Conservation (phyloP, 495 filamentous ascomycete species). For the Corynascus novoguineensis region DNA sequence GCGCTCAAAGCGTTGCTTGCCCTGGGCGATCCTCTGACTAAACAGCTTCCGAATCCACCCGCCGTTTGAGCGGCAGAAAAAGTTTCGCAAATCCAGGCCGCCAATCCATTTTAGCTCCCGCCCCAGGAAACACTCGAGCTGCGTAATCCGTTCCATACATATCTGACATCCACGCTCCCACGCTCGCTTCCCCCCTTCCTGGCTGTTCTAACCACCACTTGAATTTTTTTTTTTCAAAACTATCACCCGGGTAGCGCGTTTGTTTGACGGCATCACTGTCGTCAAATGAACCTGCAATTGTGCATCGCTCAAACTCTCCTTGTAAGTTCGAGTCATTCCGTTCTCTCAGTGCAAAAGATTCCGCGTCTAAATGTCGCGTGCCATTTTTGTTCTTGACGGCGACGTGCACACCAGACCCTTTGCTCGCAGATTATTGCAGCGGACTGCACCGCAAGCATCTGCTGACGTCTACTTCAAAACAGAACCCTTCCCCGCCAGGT, state of each 20-base stretch:
- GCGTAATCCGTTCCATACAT: constrained; percentile 2
- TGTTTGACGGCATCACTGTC: constrained; percentile 56
- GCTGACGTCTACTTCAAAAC: not conserved
- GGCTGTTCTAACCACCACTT: constrained; percentile 10
- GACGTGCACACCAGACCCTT: not conserved
- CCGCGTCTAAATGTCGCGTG: not conserved
- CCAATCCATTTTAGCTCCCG: not conserved
- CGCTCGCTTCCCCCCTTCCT: constrained; percentile 17
- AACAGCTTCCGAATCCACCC: constrained; percentile 12
- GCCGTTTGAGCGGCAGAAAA: constrained; percentile 11
- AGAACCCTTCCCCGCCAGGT: constrained; percentile 41
- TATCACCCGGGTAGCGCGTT: constrained; percentile 48
- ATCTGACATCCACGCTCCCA: constrained; percentile 17
- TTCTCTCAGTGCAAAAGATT: not conserved
- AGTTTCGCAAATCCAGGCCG: constrained; percentile 6
- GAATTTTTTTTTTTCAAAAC: constrained; percentile 23
- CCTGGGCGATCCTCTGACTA: not conserved
- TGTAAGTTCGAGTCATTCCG: constrained; percentile 36
- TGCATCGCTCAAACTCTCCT: constrained; percentile 37
- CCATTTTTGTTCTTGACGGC: not conserved
- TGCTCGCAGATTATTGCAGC: not conserved
- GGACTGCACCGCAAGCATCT: not conserved
- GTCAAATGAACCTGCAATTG: constrained; percentile 67
- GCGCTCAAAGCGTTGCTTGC: not conserved
- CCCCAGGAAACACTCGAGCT: not conserved